A percentile compares a stretch with the other conserved stretches of the same genome.
Evolutionary conservation across 1,284 basidiomycete genomes (phyloP).

Genomic region (Cryptococcus sp.): DNA sequence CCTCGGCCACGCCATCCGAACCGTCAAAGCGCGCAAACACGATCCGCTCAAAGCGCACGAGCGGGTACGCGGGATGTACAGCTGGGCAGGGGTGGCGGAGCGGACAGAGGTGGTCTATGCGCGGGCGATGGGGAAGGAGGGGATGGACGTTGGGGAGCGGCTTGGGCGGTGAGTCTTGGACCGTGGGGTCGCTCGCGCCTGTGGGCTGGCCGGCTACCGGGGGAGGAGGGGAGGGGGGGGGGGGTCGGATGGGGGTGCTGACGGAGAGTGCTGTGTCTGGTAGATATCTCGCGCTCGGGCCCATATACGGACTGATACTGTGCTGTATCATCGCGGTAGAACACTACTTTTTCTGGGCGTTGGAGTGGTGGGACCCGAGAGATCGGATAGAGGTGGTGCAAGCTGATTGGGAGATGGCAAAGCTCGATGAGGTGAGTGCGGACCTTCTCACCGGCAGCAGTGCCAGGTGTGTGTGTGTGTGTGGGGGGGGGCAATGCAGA

Average conservation of each 20-base stretch:
- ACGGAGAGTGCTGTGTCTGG: not conserved
- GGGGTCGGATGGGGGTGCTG: not conserved
- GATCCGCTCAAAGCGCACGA: constrained; percentile 75
- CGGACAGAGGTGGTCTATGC: constrained; percentile 82
- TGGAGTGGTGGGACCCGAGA: constrained; percentile 42
- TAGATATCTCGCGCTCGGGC: constrained; percentile 49
- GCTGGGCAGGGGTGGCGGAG: constrained; percentile 75
- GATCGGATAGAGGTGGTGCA: constrained; percentile 45
- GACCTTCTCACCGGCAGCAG: not conserved
- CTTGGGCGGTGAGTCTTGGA: constrained; percentile 58
- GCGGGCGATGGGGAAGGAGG: constrained; percentile 60
- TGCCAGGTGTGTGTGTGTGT: not conserved
- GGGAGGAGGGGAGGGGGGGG: no score
- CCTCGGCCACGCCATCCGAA: constrained; percentile 71
- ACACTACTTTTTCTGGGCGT: constrained; percentile 45
- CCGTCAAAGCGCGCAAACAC: constrained; percentile 66
- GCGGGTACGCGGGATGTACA: constrained; percentile 76
- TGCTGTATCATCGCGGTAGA: constrained; percentile 52
- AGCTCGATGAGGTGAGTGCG: constrained; percentile 5
- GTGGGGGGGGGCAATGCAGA: no score
- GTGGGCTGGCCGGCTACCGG: no score
- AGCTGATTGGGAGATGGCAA: constrained; percentile 15
- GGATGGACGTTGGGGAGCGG: constrained; percentile 65
- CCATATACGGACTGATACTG: constrained; percentile 52
- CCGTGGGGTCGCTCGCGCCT: no score